Base-by-base conservation (phyloP, 371 early-diverging fungal species). In the Mucor velutinosus region DNA sequence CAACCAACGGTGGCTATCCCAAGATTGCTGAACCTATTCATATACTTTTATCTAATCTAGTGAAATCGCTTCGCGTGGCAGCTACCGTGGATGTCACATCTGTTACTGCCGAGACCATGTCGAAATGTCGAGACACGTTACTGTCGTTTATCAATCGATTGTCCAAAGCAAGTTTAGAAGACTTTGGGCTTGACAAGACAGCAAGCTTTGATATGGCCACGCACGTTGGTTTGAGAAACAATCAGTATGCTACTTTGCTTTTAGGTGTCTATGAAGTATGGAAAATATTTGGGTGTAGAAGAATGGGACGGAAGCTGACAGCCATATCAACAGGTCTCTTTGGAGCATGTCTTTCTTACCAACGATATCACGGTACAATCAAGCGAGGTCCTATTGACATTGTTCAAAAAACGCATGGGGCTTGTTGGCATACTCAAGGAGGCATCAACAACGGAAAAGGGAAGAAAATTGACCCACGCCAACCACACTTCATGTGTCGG, bases 111-210 rank as follows among this genome's bases (percentile, higher is more conserved):
- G 51, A 67, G 15, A 33, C 66, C 23, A 55, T 59, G 19, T 12
- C 21, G 12, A 49, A 27, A 23, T 72, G 67, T 43, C 65, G 47
- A 23, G 62, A 53, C 17, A 23, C 63, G 30, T 64, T 75, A 19
- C 39, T 45, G 6, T 79, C 78, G 1, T 62, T 84, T 29, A 60
- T 76, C 0, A 59, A 67, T 37, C 74, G 79, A 5, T 63, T 83
- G 10, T 49, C 68, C 15, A 77, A 76, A 30, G 66, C 74, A 4
- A 82, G 80, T 25, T 64, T 86, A 37, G 86, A 86, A 37, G 88
- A 89, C 37, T 88, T 81, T 67, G 84, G 78, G 27, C 69, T 89
- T 4, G 86, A 88, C 53, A 85, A 85, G 43, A 72, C 85, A 2
- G 75, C 87, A 5, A 87, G 76, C 14, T 86, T 83, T 57, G 86